phyloP scores from a whole-genome alignment of 2,329 filamentous ascomycete genomes.

The Aplosporella prunicola region DNA sequence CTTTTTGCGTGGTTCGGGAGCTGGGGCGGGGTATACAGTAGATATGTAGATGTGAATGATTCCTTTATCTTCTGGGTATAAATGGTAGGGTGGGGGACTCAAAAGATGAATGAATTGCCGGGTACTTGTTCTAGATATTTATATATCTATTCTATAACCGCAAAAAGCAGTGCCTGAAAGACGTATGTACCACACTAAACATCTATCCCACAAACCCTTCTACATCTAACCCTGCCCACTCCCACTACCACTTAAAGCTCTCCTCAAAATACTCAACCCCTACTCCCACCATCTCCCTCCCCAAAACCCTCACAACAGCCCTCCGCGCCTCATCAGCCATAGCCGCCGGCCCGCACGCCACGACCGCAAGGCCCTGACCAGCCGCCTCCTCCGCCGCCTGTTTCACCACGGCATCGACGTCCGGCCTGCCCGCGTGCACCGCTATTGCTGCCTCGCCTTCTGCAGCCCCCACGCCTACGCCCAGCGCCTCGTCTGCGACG shows the following conservation, averaged over 20 bases:
- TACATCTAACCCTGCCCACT: too few species aligned
- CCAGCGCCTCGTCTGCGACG: background rate
- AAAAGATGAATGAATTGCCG: too few species aligned
- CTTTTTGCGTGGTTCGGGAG: too few species aligned
- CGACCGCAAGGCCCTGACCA: constrained; percentile 24
- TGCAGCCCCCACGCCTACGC: constrained; percentile 10
- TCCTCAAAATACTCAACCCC: constrained; percentile 39
- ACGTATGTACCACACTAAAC: too few species aligned
- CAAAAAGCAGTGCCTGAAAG: too few species aligned
- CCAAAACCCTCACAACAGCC: constrained; percentile 30
- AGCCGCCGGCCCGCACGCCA: constrained; percentile 37
- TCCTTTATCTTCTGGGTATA: too few species aligned
- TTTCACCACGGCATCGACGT: constrained; percentile 27
- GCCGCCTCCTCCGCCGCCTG: constrained; percentile 23
- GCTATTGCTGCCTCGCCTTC: constrained; percentile 15
- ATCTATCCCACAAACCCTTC: too few species aligned
- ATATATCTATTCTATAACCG: too few species aligned
- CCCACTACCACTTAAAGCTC: constrained; percentile 39
- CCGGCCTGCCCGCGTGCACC: constrained; percentile 29
- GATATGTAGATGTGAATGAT: too few species aligned
- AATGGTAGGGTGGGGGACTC: too few species aligned
- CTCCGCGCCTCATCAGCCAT: constrained; percentile 39
- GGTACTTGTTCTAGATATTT: too few species aligned
- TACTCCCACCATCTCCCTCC: constrained; percentile 23
- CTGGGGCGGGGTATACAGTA: too few species aligned